Evolutionary conservation across 1,284 basidiomycete genomes (phyloP).

Genomic region (Athelia psychrophila): DNA sequence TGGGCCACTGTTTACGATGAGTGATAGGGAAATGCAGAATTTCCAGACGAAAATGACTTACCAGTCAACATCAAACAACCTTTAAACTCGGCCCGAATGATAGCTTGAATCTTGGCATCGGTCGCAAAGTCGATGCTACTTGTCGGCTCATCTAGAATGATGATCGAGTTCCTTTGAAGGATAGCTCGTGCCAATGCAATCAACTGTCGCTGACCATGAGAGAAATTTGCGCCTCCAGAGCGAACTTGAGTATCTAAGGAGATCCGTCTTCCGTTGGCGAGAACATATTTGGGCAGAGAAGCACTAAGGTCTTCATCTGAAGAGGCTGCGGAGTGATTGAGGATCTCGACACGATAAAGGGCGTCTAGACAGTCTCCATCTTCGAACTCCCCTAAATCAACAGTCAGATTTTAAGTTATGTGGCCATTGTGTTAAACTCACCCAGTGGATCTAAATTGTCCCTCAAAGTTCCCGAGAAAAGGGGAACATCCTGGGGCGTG

Average conservation of each 20-base stretch:
- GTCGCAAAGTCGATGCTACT: conserved; percentile 76
- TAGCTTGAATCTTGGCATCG: conserved; percentile 75
- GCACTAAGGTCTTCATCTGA: conserved; percentile 37
- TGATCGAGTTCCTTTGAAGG: conserved; percentile 70
- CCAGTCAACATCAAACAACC: conserved; percentile 58
- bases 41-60: conserved; percentile 16
- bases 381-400: conserved; percentile 63
- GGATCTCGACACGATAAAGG: conserved; percentile 62
- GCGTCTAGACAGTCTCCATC: conserved; percentile 78
- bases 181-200: conserved; percentile 80
- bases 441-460: conserved; percentile 75
- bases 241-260: conserved; percentile 74
- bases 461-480: conserved; percentile 85
- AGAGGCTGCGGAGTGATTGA: conserved; percentile 41
- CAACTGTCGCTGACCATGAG: conserved; percentile 82
- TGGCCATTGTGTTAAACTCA: conserved; percentile 1
- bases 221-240: conserved; percentile 80
- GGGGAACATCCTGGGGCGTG: conserved; percentile 59
- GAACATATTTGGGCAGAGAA: conserved; percentile 41
- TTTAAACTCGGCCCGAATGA: conserved; percentile 79
- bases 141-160: conserved; percentile 85
- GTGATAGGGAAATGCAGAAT: neutral
- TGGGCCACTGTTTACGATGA: conserved; percentile 64
- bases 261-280: conserved; percentile 52
- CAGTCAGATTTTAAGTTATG: too few species aligned